phyloP scores from a whole-genome alignment of 2,329 filamentous ascomycete genomes.

The Cordyceps cicadae region DNA sequence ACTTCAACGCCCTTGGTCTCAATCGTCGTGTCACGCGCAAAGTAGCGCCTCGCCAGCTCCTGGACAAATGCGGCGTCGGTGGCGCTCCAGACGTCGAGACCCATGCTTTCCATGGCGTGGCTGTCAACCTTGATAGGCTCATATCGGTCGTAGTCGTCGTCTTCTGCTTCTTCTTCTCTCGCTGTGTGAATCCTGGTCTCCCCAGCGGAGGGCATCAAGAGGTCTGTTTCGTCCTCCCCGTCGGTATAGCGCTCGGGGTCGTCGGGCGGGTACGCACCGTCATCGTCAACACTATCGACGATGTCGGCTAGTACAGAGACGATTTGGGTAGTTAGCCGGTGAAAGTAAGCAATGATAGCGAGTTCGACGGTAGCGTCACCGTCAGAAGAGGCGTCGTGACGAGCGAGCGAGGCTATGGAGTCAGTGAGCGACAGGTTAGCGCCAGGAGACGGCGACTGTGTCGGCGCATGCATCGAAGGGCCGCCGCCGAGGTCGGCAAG shows the following conservation, averaged over 20 bases:
- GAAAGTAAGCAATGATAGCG: slow-evolving; percentile 72
- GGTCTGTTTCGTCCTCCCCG: slow-evolving; percentile 27
- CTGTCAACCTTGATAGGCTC: slow-evolving; percentile 47
- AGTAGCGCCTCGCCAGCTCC: slow-evolving; percentile 57
- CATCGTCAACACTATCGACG: slow-evolving; percentile 39
- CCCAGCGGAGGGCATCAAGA: slow-evolving; percentile 19
- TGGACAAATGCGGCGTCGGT: slow-evolving; percentile 61
- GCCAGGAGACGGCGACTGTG: slow-evolving; percentile 22
- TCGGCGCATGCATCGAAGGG: slow-evolving; percentile 19
- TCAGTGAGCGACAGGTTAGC: slow-evolving; percentile 28
- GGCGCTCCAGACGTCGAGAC: slow-evolving; percentile 69
- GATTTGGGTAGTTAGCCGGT: slow-evolving; percentile 61
- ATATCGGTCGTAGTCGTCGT: not conserved
- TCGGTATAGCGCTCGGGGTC: slow-evolving; percentile 18
- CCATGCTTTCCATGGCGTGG: slow-evolving; percentile 61
- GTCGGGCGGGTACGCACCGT: slow-evolving; percentile 26
- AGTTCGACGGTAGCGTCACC: slow-evolving; percentile 50
- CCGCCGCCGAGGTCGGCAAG: slow-evolving; percentile 42
- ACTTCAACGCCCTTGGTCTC: slow-evolving; percentile 64
- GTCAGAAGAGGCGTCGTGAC: slow-evolving; percentile 23
- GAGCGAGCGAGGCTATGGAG: slow-evolving; percentile 38
- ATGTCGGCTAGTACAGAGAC: slow-evolving; percentile 55
- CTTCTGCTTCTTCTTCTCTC: slow-evolving; percentile 12
- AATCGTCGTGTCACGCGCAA: slow-evolving; percentile 53
- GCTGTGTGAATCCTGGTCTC: slow-evolving; percentile 10